Conservation (phyloP, 805 yeast species). For the Starmera quercuum region DNA sequence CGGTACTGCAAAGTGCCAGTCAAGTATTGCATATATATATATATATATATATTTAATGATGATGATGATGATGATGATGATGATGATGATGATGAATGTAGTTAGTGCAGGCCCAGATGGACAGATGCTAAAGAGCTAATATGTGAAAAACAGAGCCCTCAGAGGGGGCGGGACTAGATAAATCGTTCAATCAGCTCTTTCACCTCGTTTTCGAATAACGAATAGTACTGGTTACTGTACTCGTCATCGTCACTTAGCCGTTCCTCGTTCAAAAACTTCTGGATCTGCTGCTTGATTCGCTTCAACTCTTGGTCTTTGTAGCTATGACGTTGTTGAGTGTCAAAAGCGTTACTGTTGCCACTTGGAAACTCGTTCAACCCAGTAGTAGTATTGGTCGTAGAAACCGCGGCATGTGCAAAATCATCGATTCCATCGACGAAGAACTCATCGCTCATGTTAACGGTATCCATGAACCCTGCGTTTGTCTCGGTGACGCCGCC, state of each 20-base stretch:
- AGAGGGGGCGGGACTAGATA: conserved; percentile 4
- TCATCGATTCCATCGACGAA: conserved; percentile 1
- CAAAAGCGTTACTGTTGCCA: background rate
- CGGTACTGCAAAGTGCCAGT: too few relatives aligned
- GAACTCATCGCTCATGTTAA: background rate
- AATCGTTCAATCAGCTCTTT: conserved; percentile 21
- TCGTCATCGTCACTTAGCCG: conserved; percentile 21
- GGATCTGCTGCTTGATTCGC: conserved; percentile 20
- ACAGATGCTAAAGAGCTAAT: background rate
- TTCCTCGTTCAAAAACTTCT: conserved; percentile 20
- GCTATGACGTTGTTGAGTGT: background rate
- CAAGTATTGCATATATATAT: too few relatives aligned
- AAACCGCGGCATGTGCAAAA: background rate
- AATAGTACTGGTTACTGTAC: conserved; percentile 20
- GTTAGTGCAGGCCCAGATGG: background rate
- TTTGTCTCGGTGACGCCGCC: background rate
- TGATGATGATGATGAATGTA: background rate
- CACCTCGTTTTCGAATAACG: conserved; percentile 19
- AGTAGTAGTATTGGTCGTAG: background rate
- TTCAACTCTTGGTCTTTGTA: conserved; percentile 21
- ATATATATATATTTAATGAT: background rate
- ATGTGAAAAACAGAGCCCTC: background rate
- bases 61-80: background rate
- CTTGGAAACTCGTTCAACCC: conserved; percentile 13
- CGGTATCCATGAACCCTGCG: background rate